phyloP scores from a whole-genome alignment of 768 basidiomycete genomes.

The Galerina marginata region DNA sequence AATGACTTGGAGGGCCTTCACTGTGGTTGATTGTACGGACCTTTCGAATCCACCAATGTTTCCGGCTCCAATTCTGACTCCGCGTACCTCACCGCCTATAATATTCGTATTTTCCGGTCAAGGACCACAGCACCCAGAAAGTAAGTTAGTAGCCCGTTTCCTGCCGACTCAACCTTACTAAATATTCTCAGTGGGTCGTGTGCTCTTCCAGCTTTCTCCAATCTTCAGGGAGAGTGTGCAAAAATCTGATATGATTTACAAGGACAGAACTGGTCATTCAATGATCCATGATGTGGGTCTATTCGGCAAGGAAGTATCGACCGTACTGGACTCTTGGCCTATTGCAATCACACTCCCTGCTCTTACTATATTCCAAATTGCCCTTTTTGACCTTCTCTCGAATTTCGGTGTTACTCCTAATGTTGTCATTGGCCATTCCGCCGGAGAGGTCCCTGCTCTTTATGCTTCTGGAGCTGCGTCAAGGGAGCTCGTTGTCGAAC shows the following conservation, averaged over 20 bases:
- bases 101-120: constrained; percentile 24
- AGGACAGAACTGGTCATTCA: too few relatives aligned
- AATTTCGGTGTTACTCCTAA: neutral
- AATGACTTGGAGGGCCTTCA: constrained; percentile 8
- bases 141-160: too few relatives aligned
- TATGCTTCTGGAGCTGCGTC: constrained; percentile 45
- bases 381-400: neutral
- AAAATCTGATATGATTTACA: too few relatives aligned
- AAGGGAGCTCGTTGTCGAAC: constrained; percentile 41
- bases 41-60: too few relatives aligned
- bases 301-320: too few relatives aligned
- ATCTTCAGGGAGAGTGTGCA: neutral
- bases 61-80: too few relatives aligned
- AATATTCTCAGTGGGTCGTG: constrained; percentile 12
- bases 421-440: constrained; percentile 12
- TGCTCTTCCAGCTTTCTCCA: constrained; percentile 24
- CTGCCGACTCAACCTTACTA: too few relatives aligned
- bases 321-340: neutral
- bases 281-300: too few relatives aligned
- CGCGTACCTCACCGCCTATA: too few relatives aligned
- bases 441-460: constrained; percentile 44
- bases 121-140: constrained; percentile 11
- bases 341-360: neutral
- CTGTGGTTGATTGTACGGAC: too few relatives aligned
- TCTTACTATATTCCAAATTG: neutral